These are phyloP conservation scores for Yarrowia galli DNA, from an alignment of 1,139 yeast species.

Conservation along the genomic window DNA sequence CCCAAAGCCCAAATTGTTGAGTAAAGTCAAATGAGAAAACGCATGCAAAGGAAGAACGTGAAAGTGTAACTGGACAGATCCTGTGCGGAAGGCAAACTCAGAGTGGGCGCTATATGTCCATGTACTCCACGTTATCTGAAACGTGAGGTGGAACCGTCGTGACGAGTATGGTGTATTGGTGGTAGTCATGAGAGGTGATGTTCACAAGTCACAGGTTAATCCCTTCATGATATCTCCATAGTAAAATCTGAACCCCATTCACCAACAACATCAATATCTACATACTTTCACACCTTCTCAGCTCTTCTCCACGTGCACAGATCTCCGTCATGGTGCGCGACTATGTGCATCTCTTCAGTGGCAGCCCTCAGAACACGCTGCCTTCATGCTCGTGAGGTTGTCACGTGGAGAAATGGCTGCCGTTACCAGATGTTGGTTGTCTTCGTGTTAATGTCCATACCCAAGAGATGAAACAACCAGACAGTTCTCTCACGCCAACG, in stretches of 20 bases:
- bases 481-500: too few relatives aligned
- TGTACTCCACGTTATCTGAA: slow-evolving; percentile 11
- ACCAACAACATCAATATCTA: too few relatives aligned
- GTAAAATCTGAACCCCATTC: too few relatives aligned
- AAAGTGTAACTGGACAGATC: slow-evolving; percentile 12
- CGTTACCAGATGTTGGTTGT: too few relatives aligned
- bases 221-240: too few relatives aligned
- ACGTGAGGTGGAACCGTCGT: background rate
- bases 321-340: background rate
- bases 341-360: background rate
- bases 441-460: too few relatives aligned
- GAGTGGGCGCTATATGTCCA: slow-evolving; percentile 8
- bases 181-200: too few relatives aligned
- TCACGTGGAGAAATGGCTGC: too few relatives aligned
- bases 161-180: too few relatives aligned
- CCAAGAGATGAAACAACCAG: too few relatives aligned
- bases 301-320: background rate
- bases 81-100: slow-evolving; percentile 8
- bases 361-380: slow-evolving; percentile 2
- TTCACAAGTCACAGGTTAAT: too few relatives aligned
- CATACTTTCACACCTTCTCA: too few relatives aligned
- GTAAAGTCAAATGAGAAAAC: background rate
- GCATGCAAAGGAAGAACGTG: slow-evolving; percentile 32
- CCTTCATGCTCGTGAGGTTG: background rate
- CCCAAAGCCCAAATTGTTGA: slow-evolving; percentile 13